phyloP scores from a whole-genome alignment of 2,329 filamentous ascomycete genomes.

The Paraphaeosphaeria sporulosa region DNA sequence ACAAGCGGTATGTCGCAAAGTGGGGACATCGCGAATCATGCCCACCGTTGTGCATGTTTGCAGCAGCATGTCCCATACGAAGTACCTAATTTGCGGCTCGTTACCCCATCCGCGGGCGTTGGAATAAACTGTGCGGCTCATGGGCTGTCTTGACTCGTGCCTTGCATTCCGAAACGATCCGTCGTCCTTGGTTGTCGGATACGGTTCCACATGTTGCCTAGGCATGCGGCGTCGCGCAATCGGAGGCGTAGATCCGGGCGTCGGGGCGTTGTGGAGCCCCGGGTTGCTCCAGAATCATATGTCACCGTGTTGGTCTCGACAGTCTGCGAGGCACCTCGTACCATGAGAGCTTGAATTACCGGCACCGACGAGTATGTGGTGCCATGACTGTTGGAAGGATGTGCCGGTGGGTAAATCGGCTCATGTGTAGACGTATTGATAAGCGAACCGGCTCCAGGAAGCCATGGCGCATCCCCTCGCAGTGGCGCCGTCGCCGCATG shows the following conservation, averaged over 20 bases:
- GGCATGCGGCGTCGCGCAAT: neutral
- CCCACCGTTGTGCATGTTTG: too few species aligned
- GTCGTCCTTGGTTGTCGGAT: neutral
- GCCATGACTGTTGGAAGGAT: neutral
- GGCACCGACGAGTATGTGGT: neutral
- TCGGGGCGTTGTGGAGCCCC: neutral
- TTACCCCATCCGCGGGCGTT: neutral
- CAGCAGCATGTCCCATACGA: neutral
- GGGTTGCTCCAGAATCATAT: neutral
- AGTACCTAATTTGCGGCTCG: neutral
- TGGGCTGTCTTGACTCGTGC: neutral
- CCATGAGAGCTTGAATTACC: neutral
- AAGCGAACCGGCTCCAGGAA: neutral
- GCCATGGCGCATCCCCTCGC: neutral
- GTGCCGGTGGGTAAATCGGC: neutral
- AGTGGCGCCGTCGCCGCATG: neutral
- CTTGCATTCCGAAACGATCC: neutral
- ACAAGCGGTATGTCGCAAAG: neutral
- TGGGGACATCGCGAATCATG: neutral
- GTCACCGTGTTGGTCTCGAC: neutral
- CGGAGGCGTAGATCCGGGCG: neutral
- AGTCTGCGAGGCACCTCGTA: neutral
- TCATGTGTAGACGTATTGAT: neutral
- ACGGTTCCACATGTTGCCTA: neutral
- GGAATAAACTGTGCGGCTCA: neutral